Percentiles rank a stretch among this genome's conserved stretches.
Conservation (phyloP, 805 yeast genomes). For the Myxozyma neotropica region DNA sequence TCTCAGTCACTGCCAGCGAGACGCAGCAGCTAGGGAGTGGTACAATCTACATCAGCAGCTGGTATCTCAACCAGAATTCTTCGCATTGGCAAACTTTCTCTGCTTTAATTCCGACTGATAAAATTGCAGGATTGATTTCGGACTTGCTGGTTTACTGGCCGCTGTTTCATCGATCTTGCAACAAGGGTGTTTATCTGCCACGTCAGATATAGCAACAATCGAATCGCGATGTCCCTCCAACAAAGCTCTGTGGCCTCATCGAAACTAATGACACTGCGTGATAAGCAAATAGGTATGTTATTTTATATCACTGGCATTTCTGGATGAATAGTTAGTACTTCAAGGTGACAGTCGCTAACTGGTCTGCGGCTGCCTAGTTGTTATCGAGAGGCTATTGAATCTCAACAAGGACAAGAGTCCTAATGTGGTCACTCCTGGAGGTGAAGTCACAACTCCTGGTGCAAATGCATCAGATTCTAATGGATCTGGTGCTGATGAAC, state of each 20-base stretch:
- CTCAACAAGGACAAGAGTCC: constrained; percentile 62
- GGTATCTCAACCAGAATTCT: no score
- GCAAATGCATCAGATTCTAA: constrained; percentile 49
- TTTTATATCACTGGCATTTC: neutral
- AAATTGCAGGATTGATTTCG: neutral
- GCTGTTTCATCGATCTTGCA: neutral
- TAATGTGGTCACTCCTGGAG: constrained; percentile 44
- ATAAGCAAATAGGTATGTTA: constrained; percentile 32
- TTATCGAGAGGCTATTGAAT: constrained; percentile 81
- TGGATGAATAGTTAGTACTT: no score
- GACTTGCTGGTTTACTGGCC: no score
- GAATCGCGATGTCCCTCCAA: constrained; percentile 3
- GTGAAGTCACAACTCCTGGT: constrained; percentile 39
- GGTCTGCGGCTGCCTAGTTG: constrained; percentile 38
- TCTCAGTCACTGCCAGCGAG: neutral
- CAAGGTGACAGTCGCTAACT: neutral
- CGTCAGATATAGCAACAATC: neutral
- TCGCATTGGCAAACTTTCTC: neutral
- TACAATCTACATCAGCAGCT: no score
- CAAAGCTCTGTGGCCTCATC: neutral
- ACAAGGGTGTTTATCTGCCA: neutral
- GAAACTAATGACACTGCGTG: constrained; percentile 26
- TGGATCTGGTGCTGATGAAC: constrained; percentile 55
- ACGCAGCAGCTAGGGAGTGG: neutral
- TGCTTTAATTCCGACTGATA: neutral